Percentiles rank a stretch among this genome's conserved stretches.
These are phyloP conservation scores for Taphrina populina DNA, from an alignment of 1,139 yeast genomes.

Conservation along the genomic window DNA sequence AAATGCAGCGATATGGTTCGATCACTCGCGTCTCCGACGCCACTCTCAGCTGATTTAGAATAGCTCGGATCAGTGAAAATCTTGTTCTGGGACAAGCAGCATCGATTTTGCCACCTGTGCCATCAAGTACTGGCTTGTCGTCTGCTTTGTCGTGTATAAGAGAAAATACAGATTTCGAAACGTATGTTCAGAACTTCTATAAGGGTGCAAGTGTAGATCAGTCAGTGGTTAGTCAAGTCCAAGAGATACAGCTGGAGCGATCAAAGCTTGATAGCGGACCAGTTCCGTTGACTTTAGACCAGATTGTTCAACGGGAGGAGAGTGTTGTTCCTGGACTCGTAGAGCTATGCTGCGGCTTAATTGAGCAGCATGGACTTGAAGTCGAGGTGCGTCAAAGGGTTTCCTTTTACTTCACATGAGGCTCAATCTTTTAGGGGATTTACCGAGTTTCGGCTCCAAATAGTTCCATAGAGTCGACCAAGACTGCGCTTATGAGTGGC, in stretches of 20 bases:
- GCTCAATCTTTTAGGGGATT: conserved; percentile 56
- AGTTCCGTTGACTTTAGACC: conserved; percentile 43
- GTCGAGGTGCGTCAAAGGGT: conserved; percentile 48
- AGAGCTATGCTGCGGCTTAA: conserved; percentile 71
- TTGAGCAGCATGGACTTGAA: conserved; percentile 78
- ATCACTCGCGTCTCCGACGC: background rate
- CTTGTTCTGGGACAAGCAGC: conserved; percentile 83
- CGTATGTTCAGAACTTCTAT: conserved; percentile 57
- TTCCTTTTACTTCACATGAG: too few relatives aligned
- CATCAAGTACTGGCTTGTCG: conserved; percentile 17
- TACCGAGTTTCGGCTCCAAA: conserved; percentile 83
- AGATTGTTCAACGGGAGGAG: conserved; percentile 19
- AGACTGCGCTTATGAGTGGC: conserved; percentile 61
- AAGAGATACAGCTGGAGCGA: too few relatives aligned
- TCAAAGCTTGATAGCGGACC: too few relatives aligned
- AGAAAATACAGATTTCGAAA: conserved; percentile 76
- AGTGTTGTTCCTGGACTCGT: conserved; percentile 23
- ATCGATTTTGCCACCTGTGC: conserved; percentile 58
- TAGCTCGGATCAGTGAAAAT: conserved; percentile 77
- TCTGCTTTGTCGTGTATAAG: conserved; percentile 50
- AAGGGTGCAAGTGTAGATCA: conserved; percentile 94
- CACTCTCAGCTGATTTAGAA: conserved; percentile 48
- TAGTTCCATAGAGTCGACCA: conserved; percentile 67
- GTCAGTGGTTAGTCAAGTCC: conserved; percentile 72
- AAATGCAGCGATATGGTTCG: conserved; percentile 59